These are phyloP conservation scores for Pyrus pyrifolia DNA, from an alignment of 306 rosid genomes.

Conservation along the genomic window DNA sequence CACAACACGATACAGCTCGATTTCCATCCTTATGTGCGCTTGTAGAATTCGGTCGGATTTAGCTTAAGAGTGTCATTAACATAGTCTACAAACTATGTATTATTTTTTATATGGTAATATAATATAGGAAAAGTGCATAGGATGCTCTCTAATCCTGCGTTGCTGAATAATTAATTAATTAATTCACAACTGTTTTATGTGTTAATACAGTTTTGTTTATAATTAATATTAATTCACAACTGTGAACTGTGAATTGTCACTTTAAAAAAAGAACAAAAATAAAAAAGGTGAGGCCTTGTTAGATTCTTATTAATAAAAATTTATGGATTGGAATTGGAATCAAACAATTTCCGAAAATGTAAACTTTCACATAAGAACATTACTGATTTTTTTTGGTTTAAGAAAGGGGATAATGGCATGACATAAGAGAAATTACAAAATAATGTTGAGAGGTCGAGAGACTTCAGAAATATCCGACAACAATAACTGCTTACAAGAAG, in stretches of 20 bases:
- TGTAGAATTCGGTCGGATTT: background rate
- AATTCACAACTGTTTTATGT: constrained; percentile 6
- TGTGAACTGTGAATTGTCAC: constrained; percentile 21
- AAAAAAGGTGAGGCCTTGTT: constrained; percentile 5
- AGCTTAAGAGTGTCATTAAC: background rate
- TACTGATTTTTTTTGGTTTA: no score
- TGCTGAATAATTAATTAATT: constrained; percentile 14
- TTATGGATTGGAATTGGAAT: background rate
- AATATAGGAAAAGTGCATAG: constrained; percentile 30
- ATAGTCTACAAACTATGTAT: background rate
- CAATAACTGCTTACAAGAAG: no score
- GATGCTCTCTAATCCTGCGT: constrained; percentile 35
- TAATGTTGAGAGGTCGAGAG: fast-evolving
- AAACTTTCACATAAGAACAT: no score
- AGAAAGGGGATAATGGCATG: no score
- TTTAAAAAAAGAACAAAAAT: background rate
- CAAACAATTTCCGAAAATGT: background rate
- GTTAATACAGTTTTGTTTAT: background rate
- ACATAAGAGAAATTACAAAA: no score
- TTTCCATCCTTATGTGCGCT: background rate
- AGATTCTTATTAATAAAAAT: background rate
- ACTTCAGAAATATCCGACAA: no score
- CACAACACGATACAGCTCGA: background rate
- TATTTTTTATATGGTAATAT: background rate
- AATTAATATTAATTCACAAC: constrained; percentile 17